These are phyloP conservation scores for Emmonsiellopsis sp. DNA, from an alignment of 2,329 filamentous ascomycete genomes.

Conservation along the genomic window DNA sequence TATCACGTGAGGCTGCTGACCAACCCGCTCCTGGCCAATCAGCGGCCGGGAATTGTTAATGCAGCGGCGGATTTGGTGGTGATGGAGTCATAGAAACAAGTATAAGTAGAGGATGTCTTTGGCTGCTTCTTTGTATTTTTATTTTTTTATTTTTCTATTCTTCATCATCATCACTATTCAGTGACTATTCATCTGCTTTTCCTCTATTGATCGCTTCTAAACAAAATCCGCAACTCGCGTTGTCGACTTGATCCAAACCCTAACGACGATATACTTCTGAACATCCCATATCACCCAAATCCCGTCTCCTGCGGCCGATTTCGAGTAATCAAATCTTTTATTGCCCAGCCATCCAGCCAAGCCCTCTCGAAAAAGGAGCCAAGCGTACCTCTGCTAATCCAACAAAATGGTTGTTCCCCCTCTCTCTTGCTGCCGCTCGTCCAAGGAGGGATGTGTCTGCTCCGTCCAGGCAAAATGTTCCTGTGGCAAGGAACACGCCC, in stretches of 20 bases:
- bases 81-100: no score
- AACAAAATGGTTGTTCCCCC: constrained; percentile 39
- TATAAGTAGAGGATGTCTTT: no score
- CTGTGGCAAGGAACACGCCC: constrained; percentile 78
- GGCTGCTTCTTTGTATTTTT: no score
- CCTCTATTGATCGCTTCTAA: no score
- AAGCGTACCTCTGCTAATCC: not conserved
- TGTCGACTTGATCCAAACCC: no score
- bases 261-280: no score
- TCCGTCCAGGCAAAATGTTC: constrained; percentile 62
- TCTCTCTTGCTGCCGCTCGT: constrained; percentile 51
- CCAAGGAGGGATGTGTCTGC: constrained; percentile 47
- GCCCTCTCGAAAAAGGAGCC: not conserved
- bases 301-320: not conserved
- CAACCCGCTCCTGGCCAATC: not conserved
- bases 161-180: no score
- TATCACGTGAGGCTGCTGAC: not conserved
- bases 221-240: no score
- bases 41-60: not conserved
- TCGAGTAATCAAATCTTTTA: not conserved
- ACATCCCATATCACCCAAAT: not conserved
- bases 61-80: not conserved
- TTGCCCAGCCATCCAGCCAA: not conserved
- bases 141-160: no score
- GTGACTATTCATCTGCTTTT: no score